Percentiles rank a stretch among this genome's conserved stretches.
Evolutionary conservation across 1,284 basidiomycete genomes (phyloP).

Genomic region (Trichosporon asahii): DNA sequence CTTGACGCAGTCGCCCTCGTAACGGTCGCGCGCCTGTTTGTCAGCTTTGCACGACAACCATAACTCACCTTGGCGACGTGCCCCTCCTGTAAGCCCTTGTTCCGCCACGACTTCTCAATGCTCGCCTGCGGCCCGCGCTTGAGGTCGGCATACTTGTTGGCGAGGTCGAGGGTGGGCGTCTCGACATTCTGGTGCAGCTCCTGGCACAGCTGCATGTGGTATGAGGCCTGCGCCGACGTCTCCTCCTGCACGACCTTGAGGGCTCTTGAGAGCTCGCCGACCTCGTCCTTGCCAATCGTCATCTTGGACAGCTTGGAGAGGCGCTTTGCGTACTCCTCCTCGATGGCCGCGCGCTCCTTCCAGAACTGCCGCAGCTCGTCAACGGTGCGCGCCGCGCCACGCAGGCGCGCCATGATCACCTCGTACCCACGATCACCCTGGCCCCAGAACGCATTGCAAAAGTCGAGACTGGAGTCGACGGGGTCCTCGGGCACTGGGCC

Average conservation of each 20-base stretch:
- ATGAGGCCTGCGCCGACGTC: constrained; percentile 68
- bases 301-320: constrained; percentile 76
- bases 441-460: constrained; percentile 98
- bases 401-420: constrained; percentile 81
- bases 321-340: constrained; percentile 92
- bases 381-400: constrained; percentile 76
- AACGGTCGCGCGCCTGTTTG: constrained; percentile 75
- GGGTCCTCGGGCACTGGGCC: constrained; percentile 29
- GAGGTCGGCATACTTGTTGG: constrained; percentile 65
- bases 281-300: constrained; percentile 79
- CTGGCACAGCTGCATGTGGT: constrained; percentile 63
- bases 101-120: constrained; percentile 84
- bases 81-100: constrained; percentile 75
- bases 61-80: constrained; percentile 66
- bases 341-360: constrained; percentile 76
- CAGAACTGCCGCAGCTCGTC: constrained; percentile 83
- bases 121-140: constrained; percentile 62
- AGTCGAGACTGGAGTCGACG: constrained; percentile 60
- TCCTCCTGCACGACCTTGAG: constrained; percentile 75
- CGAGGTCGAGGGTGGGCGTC: constrained; percentile 62
- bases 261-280: constrained; percentile 75
- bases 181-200: constrained; percentile 79
- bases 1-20: constrained; percentile 87
- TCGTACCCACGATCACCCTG: constrained; percentile 80
- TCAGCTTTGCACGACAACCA: neutral